phyloP scores from a whole-genome alignment of 257 asterid species.

The Mitragyna speciosa region DNA sequence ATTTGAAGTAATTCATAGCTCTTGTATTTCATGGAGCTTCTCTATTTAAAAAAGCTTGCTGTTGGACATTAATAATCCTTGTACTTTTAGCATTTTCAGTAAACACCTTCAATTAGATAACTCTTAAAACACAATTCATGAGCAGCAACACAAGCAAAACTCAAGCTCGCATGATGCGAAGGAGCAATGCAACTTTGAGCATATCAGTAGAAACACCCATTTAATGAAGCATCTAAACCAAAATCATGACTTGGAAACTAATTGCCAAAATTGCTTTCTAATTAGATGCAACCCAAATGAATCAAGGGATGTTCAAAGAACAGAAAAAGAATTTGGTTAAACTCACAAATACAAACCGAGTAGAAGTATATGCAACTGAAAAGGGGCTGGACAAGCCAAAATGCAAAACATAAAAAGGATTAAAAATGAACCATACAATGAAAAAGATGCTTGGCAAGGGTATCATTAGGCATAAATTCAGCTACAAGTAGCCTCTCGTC shows the following conservation, averaged over 20 bases:
- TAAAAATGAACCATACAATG: conserved; percentile 55
- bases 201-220: background rate
- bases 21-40: background rate
- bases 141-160: background rate
- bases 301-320: background rate
- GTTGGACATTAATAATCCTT: background rate
- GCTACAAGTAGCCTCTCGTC: conserved; percentile 97
- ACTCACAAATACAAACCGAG: background rate
- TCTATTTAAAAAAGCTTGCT: background rate
- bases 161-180: background rate
- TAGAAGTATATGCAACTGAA: background rate
- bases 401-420: background rate
- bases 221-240: background rate
- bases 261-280: background rate
- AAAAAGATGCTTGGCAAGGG: conserved; percentile 93
- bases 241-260: background rate
- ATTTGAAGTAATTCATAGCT: background rate
- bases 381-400: background rate
- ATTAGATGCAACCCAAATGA: background rate
- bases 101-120: background rate
- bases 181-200: background rate
- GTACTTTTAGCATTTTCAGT: background rate
- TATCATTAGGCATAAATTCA: conserved; percentile 95
- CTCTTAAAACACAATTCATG: background rate
- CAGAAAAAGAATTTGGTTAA: background rate